Percentiles rank a stretch among this genome's conserved stretches.
Evolutionary conservation across 2,329 filamentous ascomycete species (phyloP).

Genomic region (Macrophomina tecta): DNA sequence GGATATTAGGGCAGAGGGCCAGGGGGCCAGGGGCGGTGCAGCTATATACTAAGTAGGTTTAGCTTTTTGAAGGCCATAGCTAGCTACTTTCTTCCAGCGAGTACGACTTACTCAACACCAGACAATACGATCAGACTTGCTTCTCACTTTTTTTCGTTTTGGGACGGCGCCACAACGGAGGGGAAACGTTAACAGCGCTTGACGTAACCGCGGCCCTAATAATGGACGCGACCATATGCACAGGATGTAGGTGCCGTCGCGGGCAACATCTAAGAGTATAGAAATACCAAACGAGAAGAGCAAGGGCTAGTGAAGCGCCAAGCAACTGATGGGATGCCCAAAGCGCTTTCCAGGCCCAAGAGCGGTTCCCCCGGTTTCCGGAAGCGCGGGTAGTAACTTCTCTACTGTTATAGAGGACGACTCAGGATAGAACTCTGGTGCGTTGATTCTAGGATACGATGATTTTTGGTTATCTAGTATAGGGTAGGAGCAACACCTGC

Average conservation of each 20-base stretch:
- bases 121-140: too few species aligned
- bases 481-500: neutral
- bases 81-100: too few species aligned
- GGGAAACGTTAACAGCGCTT: neutral
- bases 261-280: neutral
- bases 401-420: neutral
- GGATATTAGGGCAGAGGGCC: too few species aligned
- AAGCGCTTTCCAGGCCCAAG: neutral
- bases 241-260: neutral
- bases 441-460: neutral
- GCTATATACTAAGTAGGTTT: too few species aligned
- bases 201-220: neutral
- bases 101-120: too few species aligned
- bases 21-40: too few species aligned
- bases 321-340: neutral
- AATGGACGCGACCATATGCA: neutral
- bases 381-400: neutral
- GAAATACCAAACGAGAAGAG: neutral
- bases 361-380: neutral
- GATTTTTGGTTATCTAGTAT: neutral
- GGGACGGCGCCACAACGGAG: neutral
- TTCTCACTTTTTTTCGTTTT: too few species aligned
- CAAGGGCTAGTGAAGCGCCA: neutral
- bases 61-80: too few species aligned
- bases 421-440: neutral